Evolutionary conservation across 495 filamentous ascomycete genomes (phyloP), one percentile per base, ranked within the genome.

Genomic region (Podospora appendiculata): DNA sequence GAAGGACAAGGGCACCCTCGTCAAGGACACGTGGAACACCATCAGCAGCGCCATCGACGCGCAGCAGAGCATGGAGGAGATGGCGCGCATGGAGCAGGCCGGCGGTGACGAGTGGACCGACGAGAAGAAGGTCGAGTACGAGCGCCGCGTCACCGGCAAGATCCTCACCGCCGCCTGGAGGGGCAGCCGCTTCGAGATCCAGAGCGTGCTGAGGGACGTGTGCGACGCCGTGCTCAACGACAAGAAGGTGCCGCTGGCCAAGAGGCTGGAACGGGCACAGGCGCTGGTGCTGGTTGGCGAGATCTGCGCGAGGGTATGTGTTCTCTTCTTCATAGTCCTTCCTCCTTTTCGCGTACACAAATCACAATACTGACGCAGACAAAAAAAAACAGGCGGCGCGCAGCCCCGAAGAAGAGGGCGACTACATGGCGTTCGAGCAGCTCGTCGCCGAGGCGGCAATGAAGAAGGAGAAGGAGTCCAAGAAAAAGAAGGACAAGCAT

Each of bases 51-150:
- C 93, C n/a, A 96, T 99, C 54, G 91, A 96, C 61, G 93, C 93
- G 42, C 93, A 99, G 69, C 83, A 94, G 77, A 95, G 89, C 47
- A 95, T 99, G 85, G 94, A 97, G 70, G 93, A 96, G 67, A 97
- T 99, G 93, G 90, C 90, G 19, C 90, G 92, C 65, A 69, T 89
- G 69, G 94, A 99, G 70, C 88, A 96, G 75, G 85, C 85, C 61
- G 93, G 93, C 16, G 93, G 93, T 17, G 94, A 96, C 50, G 92
- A 95, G 41, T 99, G 93, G 93, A 96, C 93, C 9, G 93, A 97
- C 58, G 94, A 99, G 82, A 90, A 87, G 77, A 92, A 90, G 72
- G 76, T 86, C n/a, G 93, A 99, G 70, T 95, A 91, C 58, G 92
- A 97, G 74, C 83, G 89, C 62, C 82, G 84, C 61, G 91, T 97